Evolutionary conservation across 2,329 filamentous ascomycete species (phyloP).

Genomic region (Acrodontium crateriforme): DNA sequence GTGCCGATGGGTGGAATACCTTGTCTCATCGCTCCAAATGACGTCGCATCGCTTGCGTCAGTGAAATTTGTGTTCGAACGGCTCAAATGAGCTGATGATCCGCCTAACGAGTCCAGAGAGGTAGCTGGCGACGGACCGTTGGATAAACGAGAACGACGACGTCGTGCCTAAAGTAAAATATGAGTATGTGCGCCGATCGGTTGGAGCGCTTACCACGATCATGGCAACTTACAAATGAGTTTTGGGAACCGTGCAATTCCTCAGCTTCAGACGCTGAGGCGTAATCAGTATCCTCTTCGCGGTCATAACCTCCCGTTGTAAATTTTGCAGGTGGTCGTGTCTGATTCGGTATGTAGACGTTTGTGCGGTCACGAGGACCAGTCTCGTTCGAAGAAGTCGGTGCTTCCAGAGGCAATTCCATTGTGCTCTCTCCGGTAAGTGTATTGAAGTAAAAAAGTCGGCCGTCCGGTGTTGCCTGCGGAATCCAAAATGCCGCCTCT

Average conservation of each 20-base stretch:
- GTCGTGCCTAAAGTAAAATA: constrained; percentile 44
- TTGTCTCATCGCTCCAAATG: constrained; percentile 31
- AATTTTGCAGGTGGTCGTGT: constrained; percentile 81
- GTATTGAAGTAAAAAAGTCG: constrained; percentile 97
- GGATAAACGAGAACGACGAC: constrained; percentile 51
- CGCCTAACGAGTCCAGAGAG: constrained; percentile 82
- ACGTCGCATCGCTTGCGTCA: constrained; percentile 31
- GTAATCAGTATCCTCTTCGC: constrained; percentile 84
- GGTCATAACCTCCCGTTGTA: constrained; percentile 64
- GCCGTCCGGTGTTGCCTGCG: constrained; percentile 87
- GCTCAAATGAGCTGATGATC: constrained; percentile 43
- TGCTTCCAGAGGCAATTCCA: constrained; percentile 87
- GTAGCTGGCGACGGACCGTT: constrained; percentile 71
- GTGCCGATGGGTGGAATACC: constrained; percentile 36
- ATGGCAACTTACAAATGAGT: constrained; percentile 46
- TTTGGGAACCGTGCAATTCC: constrained; percentile 56
- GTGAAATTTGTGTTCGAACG: constrained; percentile 43
- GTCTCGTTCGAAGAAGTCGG: constrained; percentile 67
- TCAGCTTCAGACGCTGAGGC: constrained; percentile 75
- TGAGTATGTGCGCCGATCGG: too few species aligned
- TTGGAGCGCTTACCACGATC: too few species aligned
- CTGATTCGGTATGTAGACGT: constrained; percentile 76
- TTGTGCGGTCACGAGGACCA: constrained; percentile 77
- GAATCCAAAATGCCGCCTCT: constrained; percentile 94
- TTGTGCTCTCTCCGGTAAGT: constrained; percentile 84